phyloP scores from a whole-genome alignment of 2,329 filamentous ascomycete species.

The Cytospora mali region DNA sequence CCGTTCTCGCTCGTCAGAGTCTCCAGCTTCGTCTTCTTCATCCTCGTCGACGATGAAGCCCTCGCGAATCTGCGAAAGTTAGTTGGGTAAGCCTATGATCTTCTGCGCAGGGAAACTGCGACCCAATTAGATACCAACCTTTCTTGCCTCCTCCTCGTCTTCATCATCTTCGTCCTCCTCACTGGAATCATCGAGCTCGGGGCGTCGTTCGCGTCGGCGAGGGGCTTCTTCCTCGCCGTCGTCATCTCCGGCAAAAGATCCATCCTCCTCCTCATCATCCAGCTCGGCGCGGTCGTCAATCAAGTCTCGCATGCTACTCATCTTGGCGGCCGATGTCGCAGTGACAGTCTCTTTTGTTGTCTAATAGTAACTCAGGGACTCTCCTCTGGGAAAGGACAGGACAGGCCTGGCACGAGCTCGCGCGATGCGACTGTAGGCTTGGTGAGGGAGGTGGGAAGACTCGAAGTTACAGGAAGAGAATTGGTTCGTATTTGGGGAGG shows the following conservation, averaged over 20 bases:
- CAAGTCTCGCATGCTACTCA: conserved; percentile 73
- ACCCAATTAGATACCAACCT: conserved; percentile 49
- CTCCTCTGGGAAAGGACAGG: not conserved
- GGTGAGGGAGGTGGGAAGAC: not conserved
- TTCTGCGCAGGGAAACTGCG: not conserved
- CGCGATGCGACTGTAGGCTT: conserved; percentile 5
- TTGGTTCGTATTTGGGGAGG: too few relatives aligned
- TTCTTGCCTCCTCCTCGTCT: conserved; percentile 80
- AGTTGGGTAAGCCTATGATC: conserved; percentile 10
- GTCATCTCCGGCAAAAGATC: conserved; percentile 77
- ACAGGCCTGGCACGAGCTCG: not conserved
- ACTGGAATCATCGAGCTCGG: conserved; percentile 76
- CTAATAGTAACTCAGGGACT: conserved; percentile 3
- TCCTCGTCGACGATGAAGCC: conserved; percentile 97
- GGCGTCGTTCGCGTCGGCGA: conserved; percentile 46
- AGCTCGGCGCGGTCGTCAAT: conserved; percentile 85
- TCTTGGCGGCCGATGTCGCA: conserved; percentile 44
- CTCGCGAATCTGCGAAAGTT: conserved; percentile 70
- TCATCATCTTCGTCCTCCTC: conserved; percentile 93
- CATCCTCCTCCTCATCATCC: conserved; percentile 83
- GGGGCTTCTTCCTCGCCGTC: conserved; percentile 72
- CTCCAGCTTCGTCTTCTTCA: conserved; percentile 69
- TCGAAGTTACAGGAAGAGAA: not conserved
- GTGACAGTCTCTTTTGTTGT: conserved; percentile 17
- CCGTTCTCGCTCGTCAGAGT: conserved; percentile 55